Evolutionary conservation across 805 yeast genomes (phyloP), one percentile per base, ranked within the genome.

Genomic region (Yarrowia sp.): DNA sequence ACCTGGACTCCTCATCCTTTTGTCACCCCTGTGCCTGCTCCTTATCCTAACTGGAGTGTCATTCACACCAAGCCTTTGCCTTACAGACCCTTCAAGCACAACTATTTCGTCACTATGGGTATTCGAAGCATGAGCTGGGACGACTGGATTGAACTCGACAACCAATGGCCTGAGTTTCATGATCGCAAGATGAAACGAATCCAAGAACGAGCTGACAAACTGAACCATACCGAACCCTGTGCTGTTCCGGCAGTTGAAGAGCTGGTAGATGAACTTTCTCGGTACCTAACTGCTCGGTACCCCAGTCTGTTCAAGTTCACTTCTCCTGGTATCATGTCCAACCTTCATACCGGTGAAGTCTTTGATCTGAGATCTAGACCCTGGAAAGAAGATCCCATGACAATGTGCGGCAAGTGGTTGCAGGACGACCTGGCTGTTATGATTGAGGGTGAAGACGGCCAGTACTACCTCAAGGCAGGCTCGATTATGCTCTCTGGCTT

Each of bases 381-480:
- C 0, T 70, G 70, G 71, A 55, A 48, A 16, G 80, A 78, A 71
- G 90, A 87, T 74, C 91, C 91, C 41, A 82, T 84, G 83, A 76
- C 82, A 55, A 85, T 86, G 75, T 86, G 87, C 8, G 83, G 89
- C 0, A 81, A 82, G 72, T 79, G 87, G 77, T 77, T 84, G 14
- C 91, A 88, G 76, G 91, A 88, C 75, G 91, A 88, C 75, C 77
- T 87, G 65, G 91, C 91, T 5, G 80, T 88, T 26, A 85, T 88
- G 89, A 77, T 87, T 65, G 91, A 88, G 73, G 79, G 81, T 63
- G 82, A 80, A 26, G 82, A 86, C 46, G 91, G 90, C 9, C 82
- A 84, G 66, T 87, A 86, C 74, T 78, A 78, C 42, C 79, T 88
- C 68, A 84, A 83, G 72, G 87, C 85, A 38, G 92, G 90, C 2